Evolutionary conservation across 1,284 basidiomycete genomes (phyloP).

Genomic region (Sanguinoderma infundibulare): DNA sequence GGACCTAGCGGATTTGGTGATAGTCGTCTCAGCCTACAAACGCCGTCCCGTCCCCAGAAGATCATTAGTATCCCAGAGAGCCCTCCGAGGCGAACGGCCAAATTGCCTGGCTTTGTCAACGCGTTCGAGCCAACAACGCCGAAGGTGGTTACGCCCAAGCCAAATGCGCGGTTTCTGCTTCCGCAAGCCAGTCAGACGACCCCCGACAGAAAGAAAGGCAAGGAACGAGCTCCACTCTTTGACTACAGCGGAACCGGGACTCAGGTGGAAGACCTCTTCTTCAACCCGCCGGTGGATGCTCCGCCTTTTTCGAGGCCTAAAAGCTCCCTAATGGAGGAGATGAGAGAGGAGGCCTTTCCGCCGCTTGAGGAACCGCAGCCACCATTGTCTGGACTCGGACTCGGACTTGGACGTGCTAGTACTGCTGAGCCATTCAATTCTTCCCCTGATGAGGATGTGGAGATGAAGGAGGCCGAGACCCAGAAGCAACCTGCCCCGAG

Average conservation of each 20-base stretch:
- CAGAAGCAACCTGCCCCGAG: constrained; percentile 27
- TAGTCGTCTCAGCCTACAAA: constrained; percentile 42
- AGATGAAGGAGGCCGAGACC: constrained; percentile 37
- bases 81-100: constrained; percentile 10
- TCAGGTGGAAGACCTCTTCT: constrained; percentile 13
- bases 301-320: background rate
- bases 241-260: constrained; percentile 5
- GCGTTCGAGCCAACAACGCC: constrained; percentile 35
- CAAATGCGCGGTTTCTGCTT: constrained; percentile 13
- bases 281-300: constrained; percentile 9
- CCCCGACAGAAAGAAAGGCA: constrained; percentile 24
- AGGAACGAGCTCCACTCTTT: constrained; percentile 24
- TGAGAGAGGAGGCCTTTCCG: constrained; percentile 1
- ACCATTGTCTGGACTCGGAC: background rate
- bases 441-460: constrained; percentile 20
- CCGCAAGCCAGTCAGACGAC: constrained; percentile 18
- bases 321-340: background rate
- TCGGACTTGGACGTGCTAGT: background rate
- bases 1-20: constrained; percentile 28
- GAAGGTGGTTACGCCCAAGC: background rate
- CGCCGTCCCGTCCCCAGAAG: constrained; percentile 40
- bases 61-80: constrained; percentile 23
- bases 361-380: background rate
- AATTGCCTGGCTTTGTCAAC: constrained; percentile 40
- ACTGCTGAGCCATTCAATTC: background rate